A percentile compares a stretch with the other conserved stretches of the same genome.
Conservation (phyloP, 306 rosid species). For the Chamaecrista fasciculata region DNA sequence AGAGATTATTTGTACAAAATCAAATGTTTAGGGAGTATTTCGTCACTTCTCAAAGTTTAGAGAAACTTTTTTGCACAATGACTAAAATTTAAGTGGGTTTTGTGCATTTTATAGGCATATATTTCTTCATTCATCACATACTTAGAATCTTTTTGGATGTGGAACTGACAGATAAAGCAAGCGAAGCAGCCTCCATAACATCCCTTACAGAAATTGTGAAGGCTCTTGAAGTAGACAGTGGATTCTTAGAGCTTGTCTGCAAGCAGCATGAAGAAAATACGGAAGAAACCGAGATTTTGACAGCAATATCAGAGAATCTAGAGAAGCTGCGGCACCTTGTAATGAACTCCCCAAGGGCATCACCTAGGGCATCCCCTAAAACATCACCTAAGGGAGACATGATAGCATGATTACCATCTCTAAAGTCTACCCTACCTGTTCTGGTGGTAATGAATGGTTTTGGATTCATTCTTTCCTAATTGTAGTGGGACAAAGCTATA, state of each 20-base stretch:
- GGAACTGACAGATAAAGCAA: constrained; percentile 45
- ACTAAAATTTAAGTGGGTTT: too few species aligned
- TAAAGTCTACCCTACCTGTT: constrained; percentile 16
- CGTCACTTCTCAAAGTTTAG: too few species aligned
- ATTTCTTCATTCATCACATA: constrained; percentile 5
- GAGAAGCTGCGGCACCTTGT: constrained; percentile 47
- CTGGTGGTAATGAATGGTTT: constrained; percentile 13
- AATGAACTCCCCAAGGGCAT: background rate
- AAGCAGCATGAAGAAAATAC: constrained; percentile 40
- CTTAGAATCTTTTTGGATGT: constrained; percentile 2
- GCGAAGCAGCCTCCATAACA: constrained; percentile 29
- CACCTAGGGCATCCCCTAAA: background rate
- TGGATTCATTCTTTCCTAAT: background rate
- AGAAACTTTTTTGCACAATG: too few species aligned
- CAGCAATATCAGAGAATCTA: constrained; percentile 47
- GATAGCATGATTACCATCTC: constrained; percentile 3
- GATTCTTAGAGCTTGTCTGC: constrained; percentile 40
- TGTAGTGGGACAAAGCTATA: background rate
- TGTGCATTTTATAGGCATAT: background rate
- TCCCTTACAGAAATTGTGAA: constrained; percentile 48
- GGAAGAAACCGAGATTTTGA: constrained; percentile 51
- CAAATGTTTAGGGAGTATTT: too few species aligned
- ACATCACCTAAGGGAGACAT: constrained; percentile 18
- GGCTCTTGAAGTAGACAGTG: constrained; percentile 53
- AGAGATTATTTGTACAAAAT: too few species aligned